A percentile compares a stretch with the other conserved stretches of the same genome.
These are phyloP conservation scores for Talaromyces amestolkiae DNA, from an alignment of 2,329 filamentous ascomycete species.

Conservation along the genomic window DNA sequence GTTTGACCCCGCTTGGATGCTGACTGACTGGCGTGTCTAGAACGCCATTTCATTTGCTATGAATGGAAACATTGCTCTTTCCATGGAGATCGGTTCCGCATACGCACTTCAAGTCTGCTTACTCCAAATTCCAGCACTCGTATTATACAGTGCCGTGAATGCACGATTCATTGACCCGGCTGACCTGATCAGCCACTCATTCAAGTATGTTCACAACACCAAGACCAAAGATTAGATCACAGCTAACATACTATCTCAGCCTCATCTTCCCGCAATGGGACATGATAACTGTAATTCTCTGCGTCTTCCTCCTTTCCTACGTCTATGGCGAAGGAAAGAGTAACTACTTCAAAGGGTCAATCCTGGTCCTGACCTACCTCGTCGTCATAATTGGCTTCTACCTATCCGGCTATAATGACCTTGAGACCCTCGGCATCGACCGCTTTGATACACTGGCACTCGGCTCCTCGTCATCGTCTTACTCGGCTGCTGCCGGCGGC, in stretches of 20 bases:
- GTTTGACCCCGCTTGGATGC: not conserved
- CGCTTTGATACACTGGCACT: conserved; percentile 48
- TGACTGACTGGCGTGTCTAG: conserved; percentile 41
- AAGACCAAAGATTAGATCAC: conserved; percentile 11
- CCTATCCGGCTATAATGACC: conserved; percentile 66
- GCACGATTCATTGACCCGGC: conserved; percentile 55
- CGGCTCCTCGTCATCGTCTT: not conserved
- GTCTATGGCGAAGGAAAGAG: conserved; percentile 99
- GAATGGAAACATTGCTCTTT: conserved; percentile 98
- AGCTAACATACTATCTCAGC: conserved; percentile 38
- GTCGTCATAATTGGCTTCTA: conserved; percentile 92
- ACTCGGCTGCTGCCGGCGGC: not conserved
- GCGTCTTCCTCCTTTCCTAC: conserved; percentile 93
- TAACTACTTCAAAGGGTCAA: conserved; percentile 99
- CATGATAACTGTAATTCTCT: conserved; percentile 94
- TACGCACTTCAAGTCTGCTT: conserved; percentile 96
- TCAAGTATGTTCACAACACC: conserved; percentile 46
- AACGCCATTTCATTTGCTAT: conserved; percentile 99
- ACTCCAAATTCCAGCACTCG: conserved; percentile 87
- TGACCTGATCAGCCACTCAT: conserved; percentile 53
- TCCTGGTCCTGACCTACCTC: conserved; percentile 86
- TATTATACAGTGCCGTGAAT: conserved; percentile 82
- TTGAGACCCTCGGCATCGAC: conserved; percentile 49
- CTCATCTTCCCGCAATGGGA: conserved; percentile 99
- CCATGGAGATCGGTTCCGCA: conserved; percentile 97